These are phyloP conservation scores for Claviceps africana DNA, from an alignment of 2,329 filamentous ascomycete genomes.

Conservation along the genomic window DNA sequence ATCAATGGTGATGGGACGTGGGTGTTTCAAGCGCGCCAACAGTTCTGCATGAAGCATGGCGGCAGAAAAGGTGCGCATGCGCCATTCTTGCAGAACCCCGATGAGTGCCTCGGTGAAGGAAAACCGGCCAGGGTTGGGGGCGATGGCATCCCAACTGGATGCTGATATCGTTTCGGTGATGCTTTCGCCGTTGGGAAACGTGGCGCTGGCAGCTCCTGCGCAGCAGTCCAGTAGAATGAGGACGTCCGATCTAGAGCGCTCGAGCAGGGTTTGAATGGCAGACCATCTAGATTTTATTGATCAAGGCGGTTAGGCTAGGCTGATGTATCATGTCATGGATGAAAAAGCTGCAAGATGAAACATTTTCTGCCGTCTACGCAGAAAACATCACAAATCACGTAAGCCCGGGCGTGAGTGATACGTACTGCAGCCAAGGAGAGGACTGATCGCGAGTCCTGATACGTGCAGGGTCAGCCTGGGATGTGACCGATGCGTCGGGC, in stretches of 20 bases:
- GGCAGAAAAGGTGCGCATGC: slow-evolving; percentile 38
- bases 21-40: slow-evolving; percentile 45
- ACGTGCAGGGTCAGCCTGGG: neutral
- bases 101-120: slow-evolving; percentile 47
- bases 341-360: no score
- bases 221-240: slow-evolving; percentile 46
- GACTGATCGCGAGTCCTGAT: slow-evolving; percentile 33
- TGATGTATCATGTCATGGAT: neutral
- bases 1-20: slow-evolving; percentile 41
- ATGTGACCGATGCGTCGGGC: no score
- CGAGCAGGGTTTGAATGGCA: slow-evolving; percentile 44
- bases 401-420: slow-evolving; percentile 1
- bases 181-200: slow-evolving; percentile 42
- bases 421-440: slow-evolving; percentile 42
- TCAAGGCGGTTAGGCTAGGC: neutral
- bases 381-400: no score
- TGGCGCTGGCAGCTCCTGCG: slow-evolving; percentile 44
- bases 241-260: slow-evolving; percentile 42
- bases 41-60: slow-evolving; percentile 49
- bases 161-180: slow-evolving; percentile 49
- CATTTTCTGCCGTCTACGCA: no score
- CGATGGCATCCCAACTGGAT: slow-evolving; percentile 48
- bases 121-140: slow-evolving; percentile 43
- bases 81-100: slow-evolving; percentile 45
- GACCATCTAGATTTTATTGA: slow-evolving; percentile 32